These are phyloP conservation scores for Leucocoprinus leucothites DNA, from an alignment of 768 basidiomycete genomes.

Conservation along the genomic window DNA sequence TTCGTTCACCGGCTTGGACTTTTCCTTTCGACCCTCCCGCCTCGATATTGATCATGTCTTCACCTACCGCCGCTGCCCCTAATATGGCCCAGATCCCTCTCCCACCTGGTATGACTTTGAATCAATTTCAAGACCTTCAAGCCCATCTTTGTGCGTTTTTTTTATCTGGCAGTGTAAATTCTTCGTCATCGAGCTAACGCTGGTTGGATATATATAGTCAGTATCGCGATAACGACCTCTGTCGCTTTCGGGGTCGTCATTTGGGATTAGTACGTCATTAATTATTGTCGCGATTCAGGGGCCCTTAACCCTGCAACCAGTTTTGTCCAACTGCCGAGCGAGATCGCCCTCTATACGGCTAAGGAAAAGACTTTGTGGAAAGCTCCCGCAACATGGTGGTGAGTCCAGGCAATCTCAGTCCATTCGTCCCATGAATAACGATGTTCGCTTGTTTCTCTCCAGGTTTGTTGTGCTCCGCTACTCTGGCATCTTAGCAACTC, in stretches of 20 bases:
- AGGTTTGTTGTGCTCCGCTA: constrained; percentile 9
- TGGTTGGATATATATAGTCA: not conserved
- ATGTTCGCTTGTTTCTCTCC: not conserved
- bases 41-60: not conserved
- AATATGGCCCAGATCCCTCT: constrained; percentile 3
- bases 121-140: constrained; percentile 3
- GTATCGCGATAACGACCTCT: constrained; percentile 6
- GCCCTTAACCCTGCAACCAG: not conserved
- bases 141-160: not conserved
- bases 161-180: not conserved
- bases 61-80: not conserved
- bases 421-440: not conserved
- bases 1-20: too few species aligned
- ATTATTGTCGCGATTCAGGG: too few species aligned
- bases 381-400: constrained; percentile 9
- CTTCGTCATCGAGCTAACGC: not conserved
- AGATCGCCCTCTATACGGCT: constrained; percentile 2
- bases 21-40: not conserved
- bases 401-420: not conserved
- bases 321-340: constrained; percentile 6
- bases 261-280: constrained; percentile 2
- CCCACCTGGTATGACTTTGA: constrained; percentile 4
- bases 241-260: constrained; percentile 5
- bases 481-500: constrained; percentile 4
- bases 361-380: constrained; percentile 6